Evolutionary conservation across 176 grass and related monocot genomes (phyloP), one percentile per base, ranked within the genome.

Genomic region (Saccharum officinarum): DNA sequence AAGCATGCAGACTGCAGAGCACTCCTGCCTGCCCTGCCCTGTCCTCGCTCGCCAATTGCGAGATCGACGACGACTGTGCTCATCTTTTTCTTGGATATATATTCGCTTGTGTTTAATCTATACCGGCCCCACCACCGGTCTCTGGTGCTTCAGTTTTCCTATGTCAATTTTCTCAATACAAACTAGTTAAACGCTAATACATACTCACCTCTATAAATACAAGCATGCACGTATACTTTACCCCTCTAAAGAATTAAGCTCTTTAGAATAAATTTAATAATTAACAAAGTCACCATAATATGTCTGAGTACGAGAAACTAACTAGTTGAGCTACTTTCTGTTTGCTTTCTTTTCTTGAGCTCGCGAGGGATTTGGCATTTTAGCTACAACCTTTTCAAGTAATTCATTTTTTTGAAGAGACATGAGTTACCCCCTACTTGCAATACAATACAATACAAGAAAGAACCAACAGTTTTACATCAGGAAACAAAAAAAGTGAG

Each of bases 11-110:
- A 61, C 12, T 61, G 59, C 36, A 70, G 67, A 70, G 67, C 40
- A 3, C 39, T 8, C 6, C 12, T 47, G 40, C 70, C 12, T 52
- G 50, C 17, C 50, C 17, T 54, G 50, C 50, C 7, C 22, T 28
- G 42, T 73, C 71, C 42, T 49, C 3, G 42, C 25, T 73, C 71
- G 71, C 71, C 42, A 73, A 31, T 73, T 31, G 71, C 71, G 71
- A 73, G 41, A 73, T 49, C 13, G 71, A 47, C 41, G 71, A 47
- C 71, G 25, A 49, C 42, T 44, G 71, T 31, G 42, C 41, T 17
- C 14, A 49, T 73, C 23, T 73, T 73, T 60, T 9, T 73, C 70
- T 16, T 55, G 52, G 52, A 55, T 17, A 47, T 10, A 45, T 49
- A 10, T 3, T 73, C 42, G 13, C 71, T 49, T 73, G 71, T 73